Base-by-base conservation (phyloP, 768 basidiomycete genomes). In the Lactarius psammicola region DNA sequence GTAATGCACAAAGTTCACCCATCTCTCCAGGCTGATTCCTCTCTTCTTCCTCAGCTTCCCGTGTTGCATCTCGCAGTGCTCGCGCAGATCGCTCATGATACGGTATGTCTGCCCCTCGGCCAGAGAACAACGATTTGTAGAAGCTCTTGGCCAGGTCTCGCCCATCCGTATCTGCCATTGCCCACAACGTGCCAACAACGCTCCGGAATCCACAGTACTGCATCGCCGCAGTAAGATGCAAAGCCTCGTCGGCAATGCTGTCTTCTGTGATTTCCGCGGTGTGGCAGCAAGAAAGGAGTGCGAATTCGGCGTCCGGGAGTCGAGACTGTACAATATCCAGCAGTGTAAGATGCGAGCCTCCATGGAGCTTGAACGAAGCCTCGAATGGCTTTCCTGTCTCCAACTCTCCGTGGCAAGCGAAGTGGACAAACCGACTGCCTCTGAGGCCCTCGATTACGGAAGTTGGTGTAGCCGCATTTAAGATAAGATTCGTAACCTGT, bases 171-270 rank as follows among this genome's bases (percentile, higher is more conserved):
- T 70, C 69, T 0, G 51, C 59, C 66, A 70, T 70, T 11, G 17
- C 58, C 69, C 69, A 70, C 63, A 68, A 40, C 0, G 49, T 51
- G 0, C 49, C 49, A 4, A 51, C 49, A 7, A 51, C 49, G 23
- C 49, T 51, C 6, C 63, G 58, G 61, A 64, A 70, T 17, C 68
- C 69, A 36, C 57, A 60, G 10, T 62, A 58, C n/a, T 20, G 68
- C 69, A 69, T 65, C 30, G 64, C 69, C 1, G 64, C 68, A 3
- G 69, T 49, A 17, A 70, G 68, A 13, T 66, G 64, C 6, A 70
- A 34, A 1, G 33, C 59, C 33, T 70, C 69, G 11, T 70, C 69
- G 0, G 68, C 28, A 0, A 55, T 30, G 18, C 44, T 49, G 1
- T 62, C 20, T 11, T 31, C 59, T 0, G 51, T 51, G 15, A 49